Conservation (phyloP, 306 rosid species). For the Corylus americana region DNA sequence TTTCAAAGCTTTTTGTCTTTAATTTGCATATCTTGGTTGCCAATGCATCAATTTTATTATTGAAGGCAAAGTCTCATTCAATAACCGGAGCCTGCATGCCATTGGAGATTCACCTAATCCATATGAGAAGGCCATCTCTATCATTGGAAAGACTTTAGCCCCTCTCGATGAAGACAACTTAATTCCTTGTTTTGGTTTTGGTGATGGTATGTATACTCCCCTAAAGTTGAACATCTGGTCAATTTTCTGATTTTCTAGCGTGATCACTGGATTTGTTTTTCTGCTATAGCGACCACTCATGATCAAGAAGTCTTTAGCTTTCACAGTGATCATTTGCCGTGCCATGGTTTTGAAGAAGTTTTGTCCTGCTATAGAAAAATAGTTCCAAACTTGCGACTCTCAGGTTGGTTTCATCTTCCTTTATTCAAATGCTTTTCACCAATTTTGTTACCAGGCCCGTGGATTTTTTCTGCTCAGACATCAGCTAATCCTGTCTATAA, state of each 20-base stretch:
- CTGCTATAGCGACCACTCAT: conserved; percentile 68
- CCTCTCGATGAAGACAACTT: conserved; percentile 92
- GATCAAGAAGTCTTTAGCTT: conserved; percentile 89
- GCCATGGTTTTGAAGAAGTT: conserved; percentile 92
- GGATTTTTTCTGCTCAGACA: neutral
- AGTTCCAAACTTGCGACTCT: conserved; percentile 66
- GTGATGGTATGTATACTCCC: conserved; percentile 60
- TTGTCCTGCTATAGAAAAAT: conserved; percentile 69
- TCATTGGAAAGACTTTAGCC: conserved; percentile 85
- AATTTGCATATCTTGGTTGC: conserved; percentile 17
- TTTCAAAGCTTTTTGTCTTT: conserved; percentile 10
- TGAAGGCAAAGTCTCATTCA: conserved; percentile 76
- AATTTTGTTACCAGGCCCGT: too few relatives aligned
- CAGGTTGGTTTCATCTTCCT: conserved; percentile 50
- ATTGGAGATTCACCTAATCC: conserved; percentile 77
- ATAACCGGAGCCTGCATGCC: conserved; percentile 71
- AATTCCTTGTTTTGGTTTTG: conserved; percentile 96
- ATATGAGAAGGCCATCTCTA: conserved; percentile 76
- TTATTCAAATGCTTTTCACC: neutral
- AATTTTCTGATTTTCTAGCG: neutral
- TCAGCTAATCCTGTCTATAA: neutral
- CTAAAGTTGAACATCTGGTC: conserved; percentile 14
- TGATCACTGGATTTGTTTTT: conserved; percentile 21
- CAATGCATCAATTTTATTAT: conserved; percentile 31
- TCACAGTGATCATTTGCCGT: conserved; percentile 73